Conservation (phyloP, 2,329 filamentous ascomycete species). For the Byssothecium circinans region DNA sequence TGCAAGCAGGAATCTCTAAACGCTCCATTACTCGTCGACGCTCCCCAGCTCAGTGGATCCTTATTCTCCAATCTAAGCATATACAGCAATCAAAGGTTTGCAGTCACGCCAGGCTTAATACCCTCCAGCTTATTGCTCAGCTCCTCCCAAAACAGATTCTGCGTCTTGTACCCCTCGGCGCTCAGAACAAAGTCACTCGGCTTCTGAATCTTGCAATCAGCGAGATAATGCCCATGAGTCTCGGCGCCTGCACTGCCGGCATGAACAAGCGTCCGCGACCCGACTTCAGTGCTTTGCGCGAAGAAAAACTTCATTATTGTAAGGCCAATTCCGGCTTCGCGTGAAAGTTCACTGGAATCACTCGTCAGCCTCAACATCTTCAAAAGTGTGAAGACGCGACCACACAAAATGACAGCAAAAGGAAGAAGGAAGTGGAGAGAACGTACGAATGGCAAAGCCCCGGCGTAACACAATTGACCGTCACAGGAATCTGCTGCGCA, state of each 20-base stretch:
- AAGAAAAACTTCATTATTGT: constrained; percentile 22
- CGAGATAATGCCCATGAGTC: constrained; percentile 47
- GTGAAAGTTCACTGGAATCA: constrained; percentile 20
- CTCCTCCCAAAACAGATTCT: constrained; percentile 46
- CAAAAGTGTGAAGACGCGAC: too few species aligned
- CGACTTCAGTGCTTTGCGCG: constrained; percentile 45
- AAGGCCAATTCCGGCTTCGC: constrained; percentile 18
- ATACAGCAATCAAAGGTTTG: constrained; percentile 11
- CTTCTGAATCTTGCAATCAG: constrained; percentile 32
- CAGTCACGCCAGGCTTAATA: constrained; percentile 37
- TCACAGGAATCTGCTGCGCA: constrained; percentile 24
- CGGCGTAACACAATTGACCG: constrained; percentile 38
- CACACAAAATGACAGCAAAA: too few species aligned
- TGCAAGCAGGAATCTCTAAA: too few species aligned
- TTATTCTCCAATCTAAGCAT: too few species aligned
- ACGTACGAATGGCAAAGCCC: constrained; percentile 38
- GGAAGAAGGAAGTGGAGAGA: neutral
- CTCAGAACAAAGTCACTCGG: constrained; percentile 41
- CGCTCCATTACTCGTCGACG: too few species aligned
- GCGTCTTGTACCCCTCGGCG: constrained; percentile 39
- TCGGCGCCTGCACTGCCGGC: constrained; percentile 40
- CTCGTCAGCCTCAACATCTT: constrained; percentile 3
- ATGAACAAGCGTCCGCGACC: constrained; percentile 46
- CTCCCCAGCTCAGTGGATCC: too few species aligned
- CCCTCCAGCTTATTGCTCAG: constrained; percentile 43